Evolutionary conservation across 352 stramenopile genomes (phyloP).

Genomic region (Pythium monospermum): DNA sequence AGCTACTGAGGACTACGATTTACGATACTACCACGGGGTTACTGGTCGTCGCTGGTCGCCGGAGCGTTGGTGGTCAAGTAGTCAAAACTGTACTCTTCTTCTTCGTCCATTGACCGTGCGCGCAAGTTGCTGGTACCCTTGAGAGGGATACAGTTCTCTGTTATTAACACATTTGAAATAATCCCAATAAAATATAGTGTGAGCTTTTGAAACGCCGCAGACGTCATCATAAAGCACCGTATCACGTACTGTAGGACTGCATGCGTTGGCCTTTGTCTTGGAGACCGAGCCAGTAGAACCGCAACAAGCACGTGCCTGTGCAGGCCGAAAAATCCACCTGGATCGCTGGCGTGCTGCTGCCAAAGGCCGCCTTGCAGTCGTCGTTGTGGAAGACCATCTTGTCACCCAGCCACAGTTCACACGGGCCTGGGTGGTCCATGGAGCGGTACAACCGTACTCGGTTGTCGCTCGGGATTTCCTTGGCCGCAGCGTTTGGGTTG

Average conservation of each 20-base stretch:
- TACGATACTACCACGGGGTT: too few species aligned
- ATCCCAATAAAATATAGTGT: too few species aligned
- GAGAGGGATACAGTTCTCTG: slow-evolving; percentile 7
- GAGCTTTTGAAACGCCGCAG: too few species aligned
- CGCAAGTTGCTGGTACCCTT: not conserved
- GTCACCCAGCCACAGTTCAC: slow-evolving; percentile 15
- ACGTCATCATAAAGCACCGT: too few species aligned
- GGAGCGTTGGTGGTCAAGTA: too few species aligned
- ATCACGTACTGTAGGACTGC: slow-evolving; percentile 18
- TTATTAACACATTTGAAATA: too few species aligned
- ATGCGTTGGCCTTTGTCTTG: slow-evolving; percentile 21
- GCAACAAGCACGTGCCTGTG: slow-evolving; percentile 16
- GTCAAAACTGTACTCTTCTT: not conserved
- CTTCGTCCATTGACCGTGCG: slow-evolving; percentile 2
- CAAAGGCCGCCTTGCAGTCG: slow-evolving; percentile 13
- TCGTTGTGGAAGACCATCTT: slow-evolving; percentile 20
- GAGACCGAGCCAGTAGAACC: slow-evolving; percentile 26
- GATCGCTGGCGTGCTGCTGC: not conserved
- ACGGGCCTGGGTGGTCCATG: slow-evolving; percentile 16
- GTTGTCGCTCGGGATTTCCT: slow-evolving; percentile 12
- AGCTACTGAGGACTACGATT: too few species aligned
- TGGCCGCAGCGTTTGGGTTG: slow-evolving; percentile 10
- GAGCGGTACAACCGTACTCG: slow-evolving; percentile 10
- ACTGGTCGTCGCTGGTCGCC: too few species aligned
- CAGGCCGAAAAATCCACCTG: slow-evolving; percentile 19